Conservation (phyloP, 2,329 filamentous ascomycete species). For the Mycosphaerella sp. region DNA sequence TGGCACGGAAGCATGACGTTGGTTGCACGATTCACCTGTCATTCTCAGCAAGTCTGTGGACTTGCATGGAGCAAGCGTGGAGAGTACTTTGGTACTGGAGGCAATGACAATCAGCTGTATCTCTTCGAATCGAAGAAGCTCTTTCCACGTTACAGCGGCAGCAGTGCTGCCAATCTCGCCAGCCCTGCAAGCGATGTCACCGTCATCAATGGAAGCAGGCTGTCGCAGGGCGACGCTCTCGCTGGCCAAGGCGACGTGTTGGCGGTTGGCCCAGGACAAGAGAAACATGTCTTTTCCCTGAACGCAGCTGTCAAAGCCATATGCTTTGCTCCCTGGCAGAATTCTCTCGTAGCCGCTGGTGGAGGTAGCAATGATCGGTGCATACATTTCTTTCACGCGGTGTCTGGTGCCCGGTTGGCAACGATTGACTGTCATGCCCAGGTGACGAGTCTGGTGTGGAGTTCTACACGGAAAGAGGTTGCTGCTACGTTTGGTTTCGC, state of each 20-base stretch:
- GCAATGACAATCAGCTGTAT: slow-evolving; percentile 85
- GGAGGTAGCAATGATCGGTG: slow-evolving; percentile 91
- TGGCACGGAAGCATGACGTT: slow-evolving; percentile 76
- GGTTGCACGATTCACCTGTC: slow-evolving; percentile 67
- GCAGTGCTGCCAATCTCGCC: not conserved
- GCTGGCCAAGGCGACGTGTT: slow-evolving; percentile 31
- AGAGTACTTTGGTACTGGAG: slow-evolving; percentile 72
- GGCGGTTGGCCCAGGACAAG: slow-evolving; percentile 37
- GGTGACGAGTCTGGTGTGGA: slow-evolving; percentile 90
- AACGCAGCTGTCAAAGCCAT: slow-evolving; percentile 92
- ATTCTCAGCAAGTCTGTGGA: slow-evolving; percentile 87
- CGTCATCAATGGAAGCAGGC: slow-evolving; percentile 14
- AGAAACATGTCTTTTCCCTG: slow-evolving; percentile 67
- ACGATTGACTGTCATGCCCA: slow-evolving; percentile 90
- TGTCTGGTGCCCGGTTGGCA: slow-evolving; percentile 74
- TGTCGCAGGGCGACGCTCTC: not conserved
- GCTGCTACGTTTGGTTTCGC: slow-evolving; percentile 91
- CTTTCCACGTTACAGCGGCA: slow-evolving; percentile 9
- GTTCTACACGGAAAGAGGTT: slow-evolving; percentile 64
- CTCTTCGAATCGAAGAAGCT: slow-evolving; percentile 67
- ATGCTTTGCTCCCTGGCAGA: slow-evolving; percentile 92
- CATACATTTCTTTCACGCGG: slow-evolving; percentile 91
- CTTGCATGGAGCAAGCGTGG: slow-evolving; percentile 80
- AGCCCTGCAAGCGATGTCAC: slow-evolving; percentile 12
- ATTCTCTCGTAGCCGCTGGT: slow-evolving; percentile 78